phyloP scores from a whole-genome alignment of 2,329 filamentous ascomycete species.

The Geoglossum cookeanum region DNA sequence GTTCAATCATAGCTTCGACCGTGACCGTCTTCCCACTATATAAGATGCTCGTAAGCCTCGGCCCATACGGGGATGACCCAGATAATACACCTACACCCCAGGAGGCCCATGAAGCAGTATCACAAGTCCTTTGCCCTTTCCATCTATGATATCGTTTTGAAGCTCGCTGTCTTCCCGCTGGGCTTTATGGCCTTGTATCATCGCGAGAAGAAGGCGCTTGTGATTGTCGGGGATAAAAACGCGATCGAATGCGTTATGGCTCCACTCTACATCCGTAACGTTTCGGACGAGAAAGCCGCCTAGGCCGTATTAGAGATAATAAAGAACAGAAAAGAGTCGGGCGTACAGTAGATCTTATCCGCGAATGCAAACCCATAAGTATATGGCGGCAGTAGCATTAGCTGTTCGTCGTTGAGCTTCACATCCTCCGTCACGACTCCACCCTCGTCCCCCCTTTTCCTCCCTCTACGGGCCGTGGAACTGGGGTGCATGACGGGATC shows the following conservation, averaged over 20 bases:
- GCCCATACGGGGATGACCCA: too few species aligned
- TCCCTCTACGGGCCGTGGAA: too few species aligned
- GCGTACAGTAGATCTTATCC: neutral
- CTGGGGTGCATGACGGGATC: too few species aligned
- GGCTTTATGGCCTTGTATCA: neutral
- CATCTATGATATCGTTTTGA: constrained; percentile 33
- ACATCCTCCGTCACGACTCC: neutral
- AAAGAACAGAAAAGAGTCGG: too few species aligned
- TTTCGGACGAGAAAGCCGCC: neutral
- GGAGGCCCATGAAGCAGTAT: constrained; percentile 67
- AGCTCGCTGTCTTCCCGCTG: neutral
- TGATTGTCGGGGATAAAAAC: neutral
- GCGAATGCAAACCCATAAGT: neutral
- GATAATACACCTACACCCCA: constrained; percentile 45
- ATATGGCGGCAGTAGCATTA: neutral
- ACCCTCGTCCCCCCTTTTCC: neutral
- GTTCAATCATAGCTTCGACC: neutral
- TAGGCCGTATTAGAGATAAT: too few species aligned
- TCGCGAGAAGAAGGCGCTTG: neutral
- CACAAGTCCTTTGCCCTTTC: constrained; percentile 74
- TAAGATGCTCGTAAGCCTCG: too few species aligned
- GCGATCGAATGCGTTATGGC: neutral
- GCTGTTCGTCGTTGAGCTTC: neutral
- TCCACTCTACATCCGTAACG: neutral
- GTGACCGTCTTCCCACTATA: neutral